These are phyloP conservation scores for Scedosporium boydii DNA, from an alignment of 2,329 filamentous ascomycete genomes.

Conservation along the genomic window DNA sequence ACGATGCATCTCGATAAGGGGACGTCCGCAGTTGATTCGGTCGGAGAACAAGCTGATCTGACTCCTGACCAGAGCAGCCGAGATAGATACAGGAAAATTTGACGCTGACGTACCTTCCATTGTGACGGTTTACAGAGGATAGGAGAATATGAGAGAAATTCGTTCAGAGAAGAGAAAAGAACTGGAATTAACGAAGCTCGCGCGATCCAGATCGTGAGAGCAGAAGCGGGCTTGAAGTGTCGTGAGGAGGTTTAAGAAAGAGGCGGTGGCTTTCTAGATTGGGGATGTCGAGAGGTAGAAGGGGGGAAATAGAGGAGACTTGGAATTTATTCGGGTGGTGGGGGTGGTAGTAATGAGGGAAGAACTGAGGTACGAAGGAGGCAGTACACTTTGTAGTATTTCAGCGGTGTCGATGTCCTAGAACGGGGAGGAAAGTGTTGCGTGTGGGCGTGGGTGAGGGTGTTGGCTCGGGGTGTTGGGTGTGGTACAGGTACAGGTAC, in stretches of 20 bases:
- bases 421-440: neutral
- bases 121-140: conserved; percentile 27
- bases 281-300: conserved; percentile 12
- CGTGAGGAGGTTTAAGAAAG: conserved; percentile 9
- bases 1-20: neutral
- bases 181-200: conserved; percentile 11
- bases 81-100: neutral
- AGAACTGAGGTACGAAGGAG: conserved; percentile 8
- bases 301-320: conserved; percentile 14
- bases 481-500: conserved; percentile 1
- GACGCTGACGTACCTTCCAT: conserved; percentile 53
- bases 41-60: neutral
- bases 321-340: conserved; percentile 8
- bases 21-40: neutral
- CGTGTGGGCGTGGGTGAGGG: conserved; percentile 1
- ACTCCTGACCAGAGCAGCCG: neutral
- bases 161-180: conserved; percentile 9
- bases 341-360: conserved; percentile 6
- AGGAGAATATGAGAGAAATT: conserved; percentile 7
- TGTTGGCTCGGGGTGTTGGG: neutral
- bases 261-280: conserved; percentile 6
- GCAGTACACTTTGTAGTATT: conserved; percentile 1
- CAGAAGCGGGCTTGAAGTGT: neutral
- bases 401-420: conserved; percentile 4
- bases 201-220: conserved; percentile 14